Percentiles rank a stretch among this genome's conserved stretches.
Conservation (phyloP, 225 moss, liverwort and hornwort genomes). For the Lunularia cruciata region DNA sequence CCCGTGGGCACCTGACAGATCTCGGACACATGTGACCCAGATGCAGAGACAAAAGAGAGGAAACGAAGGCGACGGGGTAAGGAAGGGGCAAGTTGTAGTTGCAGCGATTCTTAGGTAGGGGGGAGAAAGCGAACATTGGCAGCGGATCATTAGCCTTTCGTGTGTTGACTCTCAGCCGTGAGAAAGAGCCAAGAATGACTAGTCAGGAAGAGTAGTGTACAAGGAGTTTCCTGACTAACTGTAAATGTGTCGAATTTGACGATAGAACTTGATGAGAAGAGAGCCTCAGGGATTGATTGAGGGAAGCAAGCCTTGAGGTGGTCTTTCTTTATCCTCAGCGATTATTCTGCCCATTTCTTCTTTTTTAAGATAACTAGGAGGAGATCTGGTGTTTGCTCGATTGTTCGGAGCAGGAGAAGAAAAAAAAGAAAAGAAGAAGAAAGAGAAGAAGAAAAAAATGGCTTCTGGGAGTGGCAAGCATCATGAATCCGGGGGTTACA, state of each 20-base stretch:
- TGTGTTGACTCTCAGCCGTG: background rate
- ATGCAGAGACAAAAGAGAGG: too few species aligned
- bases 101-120: too few species aligned
- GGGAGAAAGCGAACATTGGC: too few species aligned
- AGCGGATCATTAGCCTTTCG: too few species aligned
- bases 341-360: background rate
- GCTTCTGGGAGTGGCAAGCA: constrained; percentile 27
- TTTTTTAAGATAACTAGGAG: background rate
- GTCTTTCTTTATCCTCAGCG: background rate
- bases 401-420: background rate
- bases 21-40: too few species aligned
- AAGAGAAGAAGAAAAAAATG: constrained; percentile 5
- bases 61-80: too few species aligned
- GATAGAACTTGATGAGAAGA: background rate
- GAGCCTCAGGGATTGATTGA: background rate
- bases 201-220: background rate
- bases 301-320: background rate
- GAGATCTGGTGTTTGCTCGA: background rate
- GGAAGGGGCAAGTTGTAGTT: too few species aligned
- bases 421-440: background rate
- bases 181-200: background rate
- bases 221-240: background rate
- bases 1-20: too few species aligned
- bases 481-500: constrained; percentile 20
- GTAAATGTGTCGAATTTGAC: background rate